phyloP scores from a whole-genome alignment of 2,329 filamentous ascomycete species.

The Lanzia echinophila region DNA sequence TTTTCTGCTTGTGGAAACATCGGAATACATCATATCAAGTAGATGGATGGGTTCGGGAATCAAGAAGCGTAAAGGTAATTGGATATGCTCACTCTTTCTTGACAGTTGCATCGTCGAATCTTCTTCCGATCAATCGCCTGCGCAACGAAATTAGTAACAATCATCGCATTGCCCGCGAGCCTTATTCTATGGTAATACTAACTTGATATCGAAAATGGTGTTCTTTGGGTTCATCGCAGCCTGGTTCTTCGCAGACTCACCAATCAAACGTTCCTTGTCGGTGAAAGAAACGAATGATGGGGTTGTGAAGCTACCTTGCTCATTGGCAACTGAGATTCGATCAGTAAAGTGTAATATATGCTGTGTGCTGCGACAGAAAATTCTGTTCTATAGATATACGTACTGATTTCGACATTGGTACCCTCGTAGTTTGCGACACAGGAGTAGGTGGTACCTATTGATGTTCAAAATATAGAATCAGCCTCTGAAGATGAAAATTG shows the following conservation, averaged over 20 bases:
- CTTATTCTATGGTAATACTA: conserved; percentile 35
- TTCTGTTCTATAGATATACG: not conserved
- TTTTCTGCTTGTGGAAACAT: too few species aligned
- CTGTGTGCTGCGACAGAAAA: not conserved
- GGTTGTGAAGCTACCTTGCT: conserved; percentile 98
- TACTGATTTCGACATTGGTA: conserved; percentile 90
- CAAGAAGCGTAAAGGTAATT: too few species aligned
- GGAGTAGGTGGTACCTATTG: conserved; percentile 93
- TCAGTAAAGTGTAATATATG: not conserved
- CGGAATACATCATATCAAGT: too few species aligned
- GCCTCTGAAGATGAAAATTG: not conserved
- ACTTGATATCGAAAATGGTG: conserved; percentile 99
- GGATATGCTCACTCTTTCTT: conserved; percentile 66
- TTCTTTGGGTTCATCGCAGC: conserved; percentile 98
- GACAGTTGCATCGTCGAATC: conserved; percentile 90
- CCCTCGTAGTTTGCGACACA: conserved; percentile 99
- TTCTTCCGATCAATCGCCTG: conserved; percentile 94
- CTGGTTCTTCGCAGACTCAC: conserved; percentile 99
- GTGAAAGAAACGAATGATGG: conserved; percentile 99
- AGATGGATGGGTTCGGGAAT: too few species aligned
- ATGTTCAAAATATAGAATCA: conserved; percentile 23
- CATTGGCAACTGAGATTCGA: conserved; percentile 65
- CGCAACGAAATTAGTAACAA: conserved; percentile 9
- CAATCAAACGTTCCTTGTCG: conserved; percentile 96
- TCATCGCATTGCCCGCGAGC: not conserved